Evolutionary conservation across 106 monocot genomes (phyloP), one percentile per base, ranked within the genome.

Genomic region (Platanthera guangdongensis): DNA sequence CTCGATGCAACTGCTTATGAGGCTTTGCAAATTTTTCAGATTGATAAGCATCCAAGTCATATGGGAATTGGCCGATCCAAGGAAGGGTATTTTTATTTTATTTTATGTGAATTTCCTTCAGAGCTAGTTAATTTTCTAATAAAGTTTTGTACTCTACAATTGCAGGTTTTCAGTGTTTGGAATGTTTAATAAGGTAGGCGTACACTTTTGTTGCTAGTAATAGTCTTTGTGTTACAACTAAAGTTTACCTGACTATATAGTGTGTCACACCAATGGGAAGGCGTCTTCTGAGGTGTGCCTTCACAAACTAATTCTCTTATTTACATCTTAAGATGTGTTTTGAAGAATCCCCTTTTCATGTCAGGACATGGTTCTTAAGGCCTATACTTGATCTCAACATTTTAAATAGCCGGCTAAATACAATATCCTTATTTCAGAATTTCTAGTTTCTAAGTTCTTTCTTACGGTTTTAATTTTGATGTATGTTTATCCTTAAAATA

Each of bases 41-140:
- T 86, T 76, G 97, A 99, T 74, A 99, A 94, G 84, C 97, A 99
- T 76, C 94, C 97, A 75, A 99, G 97, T 82, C 89, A 94, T 73
- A 99, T 99, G 97, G 97, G 97, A 78, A 99, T 99, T 78, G 97
- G 97, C n/a, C 88, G 90, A 77, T 78, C 97, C 57, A 99, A 99
- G 83, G 97, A 99, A 90, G 97, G 97, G 96, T 97, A 87, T 71
- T 60, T 59, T 46, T 78, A 45, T 32, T 78, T 50, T 73, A 13
- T 15, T 50, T 39, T 47, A 52, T 53, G 49, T 70, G 21, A 4
- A 18, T 18, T 16, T 53, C 51, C 28, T 25, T 9, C 22, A 28
- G 71, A 57, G 12, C 59, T 22, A n/a, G 19, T n/a, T 72, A 7
- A 1, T 55, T 77, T 74, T 46, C 25, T 55, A 74, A 68, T 21